A percentile compares a stretch with the other conserved stretches of the same genome.
These are phyloP conservation scores for Corrigiola litoralis DNA, from an alignment of 179 eudicot species.

Conservation along the genomic window DNA sequence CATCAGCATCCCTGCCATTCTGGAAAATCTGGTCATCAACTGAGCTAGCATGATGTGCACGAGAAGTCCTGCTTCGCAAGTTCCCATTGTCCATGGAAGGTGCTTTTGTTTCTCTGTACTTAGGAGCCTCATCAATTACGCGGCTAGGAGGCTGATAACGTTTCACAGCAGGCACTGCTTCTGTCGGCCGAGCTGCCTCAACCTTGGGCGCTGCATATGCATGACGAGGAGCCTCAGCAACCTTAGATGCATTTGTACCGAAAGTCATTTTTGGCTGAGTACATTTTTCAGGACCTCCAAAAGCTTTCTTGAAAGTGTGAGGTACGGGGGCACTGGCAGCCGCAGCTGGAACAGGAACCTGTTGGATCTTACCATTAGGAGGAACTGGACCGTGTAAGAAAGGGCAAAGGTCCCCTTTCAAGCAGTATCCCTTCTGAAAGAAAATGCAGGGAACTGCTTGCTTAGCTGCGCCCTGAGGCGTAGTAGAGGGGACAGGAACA, in stretches of 20 bases:
- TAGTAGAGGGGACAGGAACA: constrained; percentile 26
- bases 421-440: constrained; percentile 76
- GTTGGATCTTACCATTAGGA: constrained; percentile 40
- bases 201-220: constrained; percentile 25
- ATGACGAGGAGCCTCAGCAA: constrained; percentile 31
- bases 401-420: constrained; percentile 74
- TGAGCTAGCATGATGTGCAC: constrained; percentile 33
- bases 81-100: constrained; percentile 38
- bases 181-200: constrained; percentile 28
- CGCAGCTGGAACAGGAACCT: constrained; percentile 29
- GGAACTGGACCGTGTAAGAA: constrained; percentile 54
- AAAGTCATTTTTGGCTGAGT: constrained; percentile 36
- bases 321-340: constrained; percentile 34
- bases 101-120: constrained; percentile 25
- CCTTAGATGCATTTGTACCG: constrained; percentile 30
- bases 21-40: constrained; percentile 41
- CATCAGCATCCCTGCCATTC: constrained; percentile 62
- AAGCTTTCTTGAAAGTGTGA: constrained; percentile 38
- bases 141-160: constrained; percentile 23
- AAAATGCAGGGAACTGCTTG: constrained; percentile 73
- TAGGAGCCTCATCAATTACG: constrained; percentile 32
- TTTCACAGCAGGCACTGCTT: constrained; percentile 29
- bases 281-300: constrained; percentile 46
- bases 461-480: constrained; percentile 42
- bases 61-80: constrained; percentile 33